Evolutionary conservation across 2,329 filamentous ascomycete genomes (phyloP), one percentile per base, ranked within the genome.

Genomic region (Exophiala mesophila): DNA sequence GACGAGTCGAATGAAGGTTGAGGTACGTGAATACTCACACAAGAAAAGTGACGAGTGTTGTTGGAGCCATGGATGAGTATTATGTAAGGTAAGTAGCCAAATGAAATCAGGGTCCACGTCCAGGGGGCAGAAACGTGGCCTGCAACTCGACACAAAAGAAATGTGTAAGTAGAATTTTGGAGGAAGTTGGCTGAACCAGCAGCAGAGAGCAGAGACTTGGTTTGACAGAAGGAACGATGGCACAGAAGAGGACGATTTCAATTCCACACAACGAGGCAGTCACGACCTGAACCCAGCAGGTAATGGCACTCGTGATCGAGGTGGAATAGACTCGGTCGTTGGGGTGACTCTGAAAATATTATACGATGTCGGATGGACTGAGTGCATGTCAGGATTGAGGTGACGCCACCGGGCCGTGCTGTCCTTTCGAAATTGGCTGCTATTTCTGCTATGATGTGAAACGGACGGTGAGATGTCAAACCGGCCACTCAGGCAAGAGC

Each of bases 41-140:
- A 34, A 60, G 53, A 39, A 61, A 61, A 16, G 59, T 61, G 35
- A 59, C 54, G 34, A 61, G 52, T 15, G 58, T 59, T 17, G 57
- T 56, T 31, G 55, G 44, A 35, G 51, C 41, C 55, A 57, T 58
- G 17, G 26, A 43, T n/a, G n/a, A n/a, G 40, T 21, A 41, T 45
- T 33, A 39, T 39, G 30, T 38, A 42, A 47, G 34, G 15, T n/a
- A 19, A 20, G 31, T 5, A n/a, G n/a, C n/a, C n/a, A n/a, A n/a
- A n/a, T n/a, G n/a, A n/a, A 26, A 26, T 7, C 23, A 26, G 23
- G 23, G 23, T 26, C 23, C 23, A 26, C 6, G n/a, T n/a, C n/a
- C n/a, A n/a, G n/a, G n/a, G n/a, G n/a, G n/a, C n/a, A n/a, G n/a
- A n/a, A n/a, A n/a, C n/a, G n/a, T n/a, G n/a, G n/a, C n/a, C n/a